Evolutionary conservation across 2,329 filamentous ascomycete species (phyloP).

Genomic region (Trichophyton simii): DNA sequence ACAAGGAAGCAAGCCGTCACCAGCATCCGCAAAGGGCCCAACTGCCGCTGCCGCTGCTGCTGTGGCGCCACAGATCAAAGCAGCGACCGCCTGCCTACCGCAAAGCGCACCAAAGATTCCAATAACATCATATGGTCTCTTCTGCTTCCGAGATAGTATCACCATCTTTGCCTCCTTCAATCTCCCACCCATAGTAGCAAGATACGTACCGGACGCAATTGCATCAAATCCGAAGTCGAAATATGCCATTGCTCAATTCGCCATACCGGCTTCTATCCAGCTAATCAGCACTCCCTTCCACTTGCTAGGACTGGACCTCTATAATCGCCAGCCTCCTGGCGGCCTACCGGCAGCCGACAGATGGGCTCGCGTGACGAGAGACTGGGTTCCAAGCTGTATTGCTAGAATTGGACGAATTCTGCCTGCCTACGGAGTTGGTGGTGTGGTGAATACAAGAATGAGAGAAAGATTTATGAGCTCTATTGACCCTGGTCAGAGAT

Average conservation of each 20-base stretch:
- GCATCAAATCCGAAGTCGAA: slow-evolving; percentile 35
- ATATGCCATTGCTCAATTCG: slow-evolving; percentile 60
- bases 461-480: slow-evolving; percentile 54
- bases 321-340: slow-evolving; percentile 50
- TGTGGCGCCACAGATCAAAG: neutral
- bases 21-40: slow-evolving; percentile 7
- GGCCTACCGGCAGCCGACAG: slow-evolving; percentile 45
- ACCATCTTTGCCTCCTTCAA: slow-evolving; percentile 93
- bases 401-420: slow-evolving; percentile 76
- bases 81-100: slow-evolving; percentile 3
- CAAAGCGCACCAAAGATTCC: slow-evolving; percentile 42
- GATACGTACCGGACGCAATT: slow-evolving; percentile 47
- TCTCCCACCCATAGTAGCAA: slow-evolving; percentile 65
- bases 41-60: neutral
- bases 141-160: slow-evolving; percentile 69
- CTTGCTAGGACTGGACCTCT: slow-evolving; percentile 71
- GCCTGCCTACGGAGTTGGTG: slow-evolving; percentile 78
- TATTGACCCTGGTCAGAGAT: slow-evolving; percentile 32
- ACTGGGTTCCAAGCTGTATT: slow-evolving; percentile 61
- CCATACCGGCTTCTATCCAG: slow-evolving; percentile 67
- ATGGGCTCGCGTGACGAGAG: slow-evolving; percentile 53
- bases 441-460: slow-evolving; percentile 68
- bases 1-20: slow-evolving; percentile 10
- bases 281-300: slow-evolving; percentile 72
- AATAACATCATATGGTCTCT: slow-evolving; percentile 60